Evolutionary conservation across 306 rosid species (phyloP).

Genomic region (Macrotyloma uniflorum): DNA sequence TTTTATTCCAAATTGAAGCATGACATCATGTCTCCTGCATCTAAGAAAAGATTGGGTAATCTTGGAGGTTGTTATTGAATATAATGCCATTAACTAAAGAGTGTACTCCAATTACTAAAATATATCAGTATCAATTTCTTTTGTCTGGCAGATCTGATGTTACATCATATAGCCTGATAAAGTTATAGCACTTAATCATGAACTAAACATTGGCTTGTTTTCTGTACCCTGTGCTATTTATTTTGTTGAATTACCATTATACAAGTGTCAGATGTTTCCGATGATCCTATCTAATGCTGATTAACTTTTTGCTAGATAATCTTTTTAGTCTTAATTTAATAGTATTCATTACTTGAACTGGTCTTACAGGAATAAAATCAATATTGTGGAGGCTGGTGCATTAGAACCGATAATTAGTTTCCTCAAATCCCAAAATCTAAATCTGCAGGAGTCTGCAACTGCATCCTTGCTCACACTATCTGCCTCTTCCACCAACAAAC

Average conservation of each 20-base stretch:
- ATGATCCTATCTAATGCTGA: neutral
- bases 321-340: neutral
- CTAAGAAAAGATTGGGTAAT: conserved; percentile 6
- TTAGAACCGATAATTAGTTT: conserved; percentile 78
- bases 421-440: conserved; percentile 66
- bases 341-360: conserved; percentile 23
- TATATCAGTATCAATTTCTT: neutral
- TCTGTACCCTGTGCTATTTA: neutral
- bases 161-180: neutral
- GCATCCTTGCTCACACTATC: conserved; percentile 90
- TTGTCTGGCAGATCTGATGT: neutral
- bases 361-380: conserved; percentile 79
- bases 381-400: conserved; percentile 90
- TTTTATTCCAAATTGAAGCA: conserved; percentile 5
- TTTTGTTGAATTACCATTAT: neutral
- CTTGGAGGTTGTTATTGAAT: conserved; percentile 26
- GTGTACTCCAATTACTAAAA: conserved; percentile 20
- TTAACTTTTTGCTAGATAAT: conserved; percentile 16
- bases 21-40: neutral
- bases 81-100: conserved; percentile 24
- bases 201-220: neutral
- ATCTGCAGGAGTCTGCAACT: conserved; percentile 80
- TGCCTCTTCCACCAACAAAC: conserved; percentile 82
- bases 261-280: conserved; percentile 10
- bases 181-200: neutral